Base-by-base conservation (phyloP, 805 yeast species). In the Cyberlindnera mrakii region DNA sequence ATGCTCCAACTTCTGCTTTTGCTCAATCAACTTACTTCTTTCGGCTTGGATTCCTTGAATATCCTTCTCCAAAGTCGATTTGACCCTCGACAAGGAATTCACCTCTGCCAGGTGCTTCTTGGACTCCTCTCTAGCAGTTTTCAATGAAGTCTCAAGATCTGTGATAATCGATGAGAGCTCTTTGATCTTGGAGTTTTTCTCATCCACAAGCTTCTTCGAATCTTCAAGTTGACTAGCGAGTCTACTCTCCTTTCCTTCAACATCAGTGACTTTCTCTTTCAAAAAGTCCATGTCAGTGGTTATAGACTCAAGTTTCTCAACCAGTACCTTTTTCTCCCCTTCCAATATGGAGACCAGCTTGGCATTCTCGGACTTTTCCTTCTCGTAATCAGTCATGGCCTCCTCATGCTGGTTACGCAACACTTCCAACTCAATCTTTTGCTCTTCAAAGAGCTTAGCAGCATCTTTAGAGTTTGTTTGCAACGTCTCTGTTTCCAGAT, bases 321-420 rank as follows among this genome's bases (percentile, higher is more conserved):
- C 41, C 18, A 48, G 23, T 11, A 41, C 39, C 10, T 42, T 46
- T 16, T 50, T 49, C 4, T 59, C 57, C 25, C 54, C 59, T 10
- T 57, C 52, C 35, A 63, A 40, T 9, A 38, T 37, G 5, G 23
- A 20, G 15, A 45, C 34, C 15, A 27, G 17, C 37, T 53, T 51
- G 3, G 36, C 16, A n/a, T 42, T 46, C 20, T 49, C 48, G 7
- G 47, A 25, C 20, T 46, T 50, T 16, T 46, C 52, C 35, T 63
- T 40, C 54, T 61, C 45, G 36, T 53, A 48, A 16, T 39, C 41
- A 14, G 25, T 37, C 8, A 30, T 14, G 8, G 41, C 36, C 23
- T 33, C 15, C 25, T 45, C 49, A 41, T 66, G 66, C 46, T 70
- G 68, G 6, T 62, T 49, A 33, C 70, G 53, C 33, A 70, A 41